Conservation (phyloP, 108 stramenopile genomes). For the Stephanodiscus minutulus region DNA sequence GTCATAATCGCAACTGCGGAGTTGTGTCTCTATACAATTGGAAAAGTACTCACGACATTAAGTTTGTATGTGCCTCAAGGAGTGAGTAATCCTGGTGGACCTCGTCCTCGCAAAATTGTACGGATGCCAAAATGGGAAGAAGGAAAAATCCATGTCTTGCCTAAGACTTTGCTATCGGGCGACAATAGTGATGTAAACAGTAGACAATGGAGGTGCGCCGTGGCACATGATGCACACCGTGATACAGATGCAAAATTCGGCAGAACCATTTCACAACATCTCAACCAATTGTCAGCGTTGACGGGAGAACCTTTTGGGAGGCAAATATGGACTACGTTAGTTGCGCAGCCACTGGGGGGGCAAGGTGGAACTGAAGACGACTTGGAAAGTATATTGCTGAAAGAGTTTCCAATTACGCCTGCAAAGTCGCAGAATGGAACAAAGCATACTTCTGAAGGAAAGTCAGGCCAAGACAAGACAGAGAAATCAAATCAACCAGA, state of each 20-base stretch:
- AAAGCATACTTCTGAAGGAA: not conserved
- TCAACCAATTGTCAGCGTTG: slow-evolving; percentile 29
- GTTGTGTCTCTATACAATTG: slow-evolving; percentile 21
- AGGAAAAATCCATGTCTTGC: slow-evolving; percentile 15
- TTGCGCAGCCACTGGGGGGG: slow-evolving; percentile 8
- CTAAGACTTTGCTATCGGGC: slow-evolving; percentile 14
- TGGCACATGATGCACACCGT: slow-evolving; percentile 74
- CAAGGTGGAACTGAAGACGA: slow-evolving; percentile 29
- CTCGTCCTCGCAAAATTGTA: slow-evolving; percentile 68
- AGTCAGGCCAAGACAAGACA: slow-evolving; percentile 6
- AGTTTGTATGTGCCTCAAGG: slow-evolving; percentile 40
- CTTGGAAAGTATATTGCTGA: slow-evolving; percentile 24
- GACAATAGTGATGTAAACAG: slow-evolving; percentile 8
- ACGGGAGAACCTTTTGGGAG: slow-evolving; percentile 83
- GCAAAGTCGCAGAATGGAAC: slow-evolving; percentile 1
- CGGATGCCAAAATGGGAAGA: slow-evolving; percentile 71
- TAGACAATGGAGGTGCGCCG: slow-evolving; percentile 65
- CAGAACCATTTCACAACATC: not conserved
- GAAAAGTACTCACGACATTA: slow-evolving; percentile 7
- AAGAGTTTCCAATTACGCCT: slow-evolving; percentile 11
- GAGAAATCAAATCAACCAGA: not conserved
- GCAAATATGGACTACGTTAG: slow-evolving; percentile 66
- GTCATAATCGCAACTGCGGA: slow-evolving; percentile 22
- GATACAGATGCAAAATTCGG: slow-evolving; percentile 49
- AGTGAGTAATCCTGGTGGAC: slow-evolving; percentile 78